Evolutionary conservation across 148 eudicot genomes (phyloP).

Genomic region (Cornus suecica): DNA sequence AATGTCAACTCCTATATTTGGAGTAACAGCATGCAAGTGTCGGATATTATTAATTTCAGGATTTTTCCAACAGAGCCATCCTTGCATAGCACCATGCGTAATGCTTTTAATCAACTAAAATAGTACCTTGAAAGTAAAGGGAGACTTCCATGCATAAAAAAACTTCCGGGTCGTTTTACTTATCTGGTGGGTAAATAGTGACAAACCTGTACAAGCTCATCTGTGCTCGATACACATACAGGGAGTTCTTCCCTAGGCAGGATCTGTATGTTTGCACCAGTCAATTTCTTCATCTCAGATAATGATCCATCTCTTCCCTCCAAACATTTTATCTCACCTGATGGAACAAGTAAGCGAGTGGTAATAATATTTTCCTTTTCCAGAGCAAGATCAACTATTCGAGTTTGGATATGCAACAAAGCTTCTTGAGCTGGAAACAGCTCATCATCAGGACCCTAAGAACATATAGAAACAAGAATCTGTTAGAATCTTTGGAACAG

Average conservation of each 20-base stretch:
- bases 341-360: slow-evolving; percentile 72
- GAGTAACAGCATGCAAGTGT: neutral
- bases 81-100: neutral
- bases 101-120: neutral
- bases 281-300: slow-evolving; percentile 57
- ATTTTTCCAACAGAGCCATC: too few species aligned
- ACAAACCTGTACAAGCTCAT: slow-evolving; percentile 82
- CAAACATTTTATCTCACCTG: slow-evolving; percentile 66
- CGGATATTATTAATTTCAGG: too few species aligned
- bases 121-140: neutral
- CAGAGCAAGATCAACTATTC: slow-evolving; percentile 77
- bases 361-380: slow-evolving; percentile 84
- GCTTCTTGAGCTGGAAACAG: slow-evolving; percentile 99
- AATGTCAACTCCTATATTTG: neutral
- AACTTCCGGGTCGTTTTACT: neutral
- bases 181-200: neutral
- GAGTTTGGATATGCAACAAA: slow-evolving; percentile 89
- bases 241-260: slow-evolving; percentile 76
- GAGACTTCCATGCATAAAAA: neutral
- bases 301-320: slow-evolving; percentile 54
- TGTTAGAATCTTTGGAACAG: neutral
- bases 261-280: slow-evolving; percentile 77
- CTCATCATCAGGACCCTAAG: slow-evolving; percentile 94
- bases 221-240: slow-evolving; percentile 47
- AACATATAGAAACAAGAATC: slow-evolving; percentile 1